A percentile compares a stretch with the other conserved stretches of the same genome.
These are phyloP conservation scores for Colletotrichum siamense DNA, from an alignment of 2,329 filamentous ascomycete genomes.

Conservation along the genomic window DNA sequence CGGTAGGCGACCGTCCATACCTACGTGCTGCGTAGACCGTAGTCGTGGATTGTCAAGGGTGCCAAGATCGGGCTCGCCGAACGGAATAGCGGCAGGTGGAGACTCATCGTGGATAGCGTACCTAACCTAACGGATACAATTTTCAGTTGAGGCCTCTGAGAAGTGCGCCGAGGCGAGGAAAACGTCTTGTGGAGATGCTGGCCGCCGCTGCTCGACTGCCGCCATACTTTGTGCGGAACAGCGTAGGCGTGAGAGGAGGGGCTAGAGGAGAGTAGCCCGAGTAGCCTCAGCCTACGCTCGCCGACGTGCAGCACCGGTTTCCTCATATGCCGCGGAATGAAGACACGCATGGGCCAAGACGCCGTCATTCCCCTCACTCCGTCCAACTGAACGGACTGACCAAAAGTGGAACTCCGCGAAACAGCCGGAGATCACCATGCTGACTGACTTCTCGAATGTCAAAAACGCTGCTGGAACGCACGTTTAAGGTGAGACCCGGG, in stretches of 20 bases:
- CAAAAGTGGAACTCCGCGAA: background rate
- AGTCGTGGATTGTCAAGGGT: slow-evolving; percentile 6
- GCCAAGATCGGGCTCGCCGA: slow-evolving; percentile 15
- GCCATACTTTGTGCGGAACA: background rate
- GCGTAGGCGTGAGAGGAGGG: background rate
- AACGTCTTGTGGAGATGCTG: background rate
- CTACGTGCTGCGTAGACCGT: background rate
- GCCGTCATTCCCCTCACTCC: background rate
- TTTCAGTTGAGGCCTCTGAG: background rate
- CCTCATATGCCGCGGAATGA: background rate
- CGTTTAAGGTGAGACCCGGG: background rate
- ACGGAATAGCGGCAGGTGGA: background rate
- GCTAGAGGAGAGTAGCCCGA: background rate
- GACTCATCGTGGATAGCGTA: background rate
- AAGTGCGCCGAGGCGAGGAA: background rate
- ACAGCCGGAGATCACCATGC: background rate
- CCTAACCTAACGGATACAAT: background rate
- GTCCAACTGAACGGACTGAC: background rate
- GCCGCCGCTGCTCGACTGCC: background rate
- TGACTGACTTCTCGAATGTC: background rate
- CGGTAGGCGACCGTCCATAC: background rate
- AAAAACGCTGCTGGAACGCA: background rate
- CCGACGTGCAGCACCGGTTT: background rate
- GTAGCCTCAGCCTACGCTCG: background rate
- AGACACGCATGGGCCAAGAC: background rate